These are phyloP conservation scores for Solanum tarapatanum DNA, from an alignment of 257 asterid genomes.

Conservation along the genomic window DNA sequence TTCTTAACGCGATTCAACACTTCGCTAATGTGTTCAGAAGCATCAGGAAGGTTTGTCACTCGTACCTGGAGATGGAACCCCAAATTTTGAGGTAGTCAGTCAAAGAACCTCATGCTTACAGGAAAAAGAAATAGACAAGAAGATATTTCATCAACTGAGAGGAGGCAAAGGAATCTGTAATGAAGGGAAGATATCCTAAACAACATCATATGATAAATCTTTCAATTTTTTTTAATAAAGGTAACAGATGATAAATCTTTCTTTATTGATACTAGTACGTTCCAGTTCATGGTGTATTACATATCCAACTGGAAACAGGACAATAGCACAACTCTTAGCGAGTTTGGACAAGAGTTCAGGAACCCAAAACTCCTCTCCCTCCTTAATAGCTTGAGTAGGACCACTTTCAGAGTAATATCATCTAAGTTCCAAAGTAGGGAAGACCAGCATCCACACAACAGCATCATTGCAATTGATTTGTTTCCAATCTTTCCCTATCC, in stretches of 20 bases:
- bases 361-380: not conserved
- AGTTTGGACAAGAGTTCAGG: not conserved
- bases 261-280: not conserved
- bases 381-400: not conserved
- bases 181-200: not conserved
- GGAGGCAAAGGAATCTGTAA: not conserved
- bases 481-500: not conserved
- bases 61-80: constrained; percentile 46
- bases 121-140: not conserved
- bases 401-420: not conserved
- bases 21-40: constrained; percentile 93
- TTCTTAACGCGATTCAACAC: constrained; percentile 81
- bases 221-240: not conserved
- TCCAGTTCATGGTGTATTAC: not conserved
- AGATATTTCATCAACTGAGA: not conserved
- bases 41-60: constrained; percentile 87
- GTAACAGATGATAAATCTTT: not conserved
- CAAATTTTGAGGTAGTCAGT: not conserved
- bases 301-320: not conserved
- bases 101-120: not conserved
- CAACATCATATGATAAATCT: not conserved
- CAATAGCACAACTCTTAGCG: not conserved
- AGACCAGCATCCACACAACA: not conserved
- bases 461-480: not conserved
- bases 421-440: not conserved